Conservation (phyloP, 495 filamentous ascomycete genomes). For the Neurospora terricola region DNA sequence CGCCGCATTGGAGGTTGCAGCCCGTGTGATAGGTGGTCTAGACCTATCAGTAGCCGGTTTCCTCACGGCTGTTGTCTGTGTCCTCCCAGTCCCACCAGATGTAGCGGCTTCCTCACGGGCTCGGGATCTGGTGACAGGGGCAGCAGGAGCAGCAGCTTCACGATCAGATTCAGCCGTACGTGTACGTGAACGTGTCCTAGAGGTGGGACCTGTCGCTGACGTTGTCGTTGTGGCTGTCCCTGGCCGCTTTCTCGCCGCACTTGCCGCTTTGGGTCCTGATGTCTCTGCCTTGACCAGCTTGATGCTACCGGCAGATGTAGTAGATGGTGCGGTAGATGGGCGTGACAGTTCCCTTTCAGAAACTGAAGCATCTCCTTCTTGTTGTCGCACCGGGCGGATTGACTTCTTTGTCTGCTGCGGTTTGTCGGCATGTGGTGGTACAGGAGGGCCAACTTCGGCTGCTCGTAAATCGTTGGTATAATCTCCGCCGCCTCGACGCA, state of each 20-base stretch:
- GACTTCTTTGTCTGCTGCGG: slow-evolving; percentile 20
- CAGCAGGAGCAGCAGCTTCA: not conserved
- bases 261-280: not conserved
- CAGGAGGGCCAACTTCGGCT: not conserved
- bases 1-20: not conserved
- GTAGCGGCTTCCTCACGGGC: not conserved
- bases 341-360: not conserved
- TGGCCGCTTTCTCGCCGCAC: not conserved
- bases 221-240: not conserved
- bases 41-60: not conserved
- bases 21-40: not conserved
- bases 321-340: slow-evolving; percentile 1
- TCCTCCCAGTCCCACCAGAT: not conserved
- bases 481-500: not conserved
- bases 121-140: not conserved
- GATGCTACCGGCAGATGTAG: slow-evolving; percentile 4
- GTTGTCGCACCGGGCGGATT: slow-evolving; percentile 11
- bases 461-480: not conserved
- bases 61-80: not conserved
- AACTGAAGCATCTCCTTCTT: slow-evolving; percentile 3
- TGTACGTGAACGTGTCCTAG: not conserved
- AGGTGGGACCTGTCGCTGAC: not conserved
- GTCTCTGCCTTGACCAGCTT: slow-evolving; percentile 1
- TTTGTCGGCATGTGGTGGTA: slow-evolving; percentile 14
- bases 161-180: not conserved